These are phyloP conservation scores for Magnusiomyces suaveolens DNA, from an alignment of 1,139 yeast species.

Conservation along the genomic window DNA sequence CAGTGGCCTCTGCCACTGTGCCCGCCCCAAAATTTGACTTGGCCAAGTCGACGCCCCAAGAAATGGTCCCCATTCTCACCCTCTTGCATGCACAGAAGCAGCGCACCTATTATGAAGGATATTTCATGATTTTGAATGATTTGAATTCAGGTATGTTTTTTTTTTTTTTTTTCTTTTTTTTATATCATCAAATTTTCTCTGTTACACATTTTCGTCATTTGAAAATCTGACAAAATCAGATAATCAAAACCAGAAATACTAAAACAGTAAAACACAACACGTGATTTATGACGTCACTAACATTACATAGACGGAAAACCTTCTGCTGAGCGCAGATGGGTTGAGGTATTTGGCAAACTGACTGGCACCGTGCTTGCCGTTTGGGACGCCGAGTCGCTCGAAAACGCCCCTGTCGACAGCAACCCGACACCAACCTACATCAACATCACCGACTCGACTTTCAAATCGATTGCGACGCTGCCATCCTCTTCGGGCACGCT, in stretches of 20 bases:
- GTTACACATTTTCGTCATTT: too few species aligned
- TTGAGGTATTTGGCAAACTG: constrained; percentile 82
- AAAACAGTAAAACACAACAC: too few species aligned
- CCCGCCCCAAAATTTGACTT: constrained; percentile 17
- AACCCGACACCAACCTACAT: constrained; percentile 65
- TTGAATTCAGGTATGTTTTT: constrained; percentile 31
- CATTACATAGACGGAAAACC: too few species aligned
- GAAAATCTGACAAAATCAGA: too few species aligned
- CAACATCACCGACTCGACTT: constrained; percentile 84
- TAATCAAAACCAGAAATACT: too few species aligned
- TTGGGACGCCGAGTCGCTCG: constrained; percentile 80
- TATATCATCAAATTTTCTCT: too few species aligned
- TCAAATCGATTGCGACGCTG: constrained; percentile 56
- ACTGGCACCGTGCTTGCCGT: constrained; percentile 86
- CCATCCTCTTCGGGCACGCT: constrained; percentile 57
- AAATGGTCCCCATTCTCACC: constrained; percentile 46
- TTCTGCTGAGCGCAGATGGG: constrained; percentile 69
- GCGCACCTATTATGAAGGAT: constrained; percentile 42
- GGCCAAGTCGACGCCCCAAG: constrained; percentile 38
- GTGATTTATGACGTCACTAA: too few species aligned
- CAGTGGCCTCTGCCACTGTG: not conserved
- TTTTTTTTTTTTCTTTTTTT: too few species aligned
- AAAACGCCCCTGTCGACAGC: constrained; percentile 31
- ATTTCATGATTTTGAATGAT: constrained; percentile 36
- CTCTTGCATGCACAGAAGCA: constrained; percentile 44